Conservation (phyloP, 805 yeast species). For the Suhomyces canberraensis region DNA sequence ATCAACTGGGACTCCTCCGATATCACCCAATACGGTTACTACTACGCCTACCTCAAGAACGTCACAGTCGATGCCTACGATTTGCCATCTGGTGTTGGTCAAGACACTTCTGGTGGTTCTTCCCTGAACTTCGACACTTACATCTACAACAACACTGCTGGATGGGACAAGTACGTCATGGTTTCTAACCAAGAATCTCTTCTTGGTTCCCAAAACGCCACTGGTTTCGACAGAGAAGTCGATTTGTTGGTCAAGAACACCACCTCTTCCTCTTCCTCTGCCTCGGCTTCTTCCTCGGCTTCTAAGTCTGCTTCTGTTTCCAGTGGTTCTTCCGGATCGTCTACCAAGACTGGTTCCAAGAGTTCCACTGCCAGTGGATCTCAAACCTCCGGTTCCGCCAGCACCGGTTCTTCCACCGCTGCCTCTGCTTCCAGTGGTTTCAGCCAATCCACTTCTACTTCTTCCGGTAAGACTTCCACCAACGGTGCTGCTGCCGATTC, state of each 20-base stretch:
- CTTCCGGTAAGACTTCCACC: constrained; percentile 1
- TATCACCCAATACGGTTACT: constrained; percentile 74
- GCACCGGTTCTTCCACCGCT: not conserved
- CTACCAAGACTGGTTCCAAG: constrained; percentile 3
- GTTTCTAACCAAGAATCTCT: constrained; percentile 62
- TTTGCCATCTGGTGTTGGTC: constrained; percentile 55
- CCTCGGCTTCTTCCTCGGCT: constrained; percentile 10
- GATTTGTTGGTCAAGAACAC: constrained; percentile 9
- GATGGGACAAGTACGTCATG: constrained; percentile 36
- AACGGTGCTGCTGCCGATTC: constrained; percentile 8
- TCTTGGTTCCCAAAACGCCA: constrained; percentile 57
- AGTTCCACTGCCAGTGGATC: not conserved
- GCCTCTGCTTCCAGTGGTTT: not conserved
- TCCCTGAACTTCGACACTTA: constrained; percentile 53
- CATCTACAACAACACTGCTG: constrained; percentile 45
- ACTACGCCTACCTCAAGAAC: constrained; percentile 60
- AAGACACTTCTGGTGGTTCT: constrained; percentile 36
- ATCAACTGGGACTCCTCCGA: constrained; percentile 81
- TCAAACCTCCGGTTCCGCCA: not conserved
- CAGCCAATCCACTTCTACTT: constrained; percentile 1
- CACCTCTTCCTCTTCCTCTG: constrained; percentile 8
- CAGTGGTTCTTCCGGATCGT: constrained; percentile 2
- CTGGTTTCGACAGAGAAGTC: constrained; percentile 60
- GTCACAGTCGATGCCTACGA: constrained; percentile 67
- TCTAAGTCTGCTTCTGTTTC: constrained; percentile 11